phyloP scores from a whole-genome alignment of 306 rosid species.

The Dalbergia oliveri region DNA sequence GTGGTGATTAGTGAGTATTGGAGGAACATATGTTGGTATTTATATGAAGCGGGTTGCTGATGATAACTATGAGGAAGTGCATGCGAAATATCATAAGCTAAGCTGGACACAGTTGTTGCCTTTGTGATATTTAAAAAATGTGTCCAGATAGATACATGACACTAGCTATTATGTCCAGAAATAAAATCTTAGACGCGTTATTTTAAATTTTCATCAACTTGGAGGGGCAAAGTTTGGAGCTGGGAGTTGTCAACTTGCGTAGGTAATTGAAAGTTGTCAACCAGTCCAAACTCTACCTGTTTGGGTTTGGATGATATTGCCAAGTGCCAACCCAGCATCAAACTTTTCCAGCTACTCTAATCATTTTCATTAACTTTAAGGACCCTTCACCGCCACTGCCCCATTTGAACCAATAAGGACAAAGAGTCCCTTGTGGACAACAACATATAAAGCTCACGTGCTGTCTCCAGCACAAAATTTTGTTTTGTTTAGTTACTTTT shows the following conservation, averaged over 20 bases:
- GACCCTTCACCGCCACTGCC: slow-evolving; percentile 15
- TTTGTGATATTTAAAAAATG: slow-evolving; percentile 3
- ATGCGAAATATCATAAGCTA: slow-evolving; percentile 34
- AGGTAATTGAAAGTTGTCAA: background rate
- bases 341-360: slow-evolving; percentile 34
- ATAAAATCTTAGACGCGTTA: background rate
- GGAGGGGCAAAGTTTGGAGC: background rate
- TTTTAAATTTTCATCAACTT: background rate
- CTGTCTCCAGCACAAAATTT: too few relatives aligned
- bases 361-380: background rate
- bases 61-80: background rate
- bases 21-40: slow-evolving; percentile 19
- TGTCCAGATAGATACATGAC: background rate
- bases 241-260: background rate
- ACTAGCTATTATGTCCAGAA: background rate
- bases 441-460: too few relatives aligned
- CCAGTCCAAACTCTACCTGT: background rate
- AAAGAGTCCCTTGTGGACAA: too few relatives aligned
- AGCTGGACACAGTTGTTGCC: slow-evolving; percentile 46
- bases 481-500: background rate
- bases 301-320: background rate
- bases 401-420: background rate
- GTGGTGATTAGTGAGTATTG: background rate
- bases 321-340: slow-evolving; percentile 41
- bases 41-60: background rate